A percentile compares a stretch with the other conserved stretches of the same genome.
phyloP scores from a whole-genome alignment of 306 rosid genomes.

The Lathyrus oleraceus region DNA sequence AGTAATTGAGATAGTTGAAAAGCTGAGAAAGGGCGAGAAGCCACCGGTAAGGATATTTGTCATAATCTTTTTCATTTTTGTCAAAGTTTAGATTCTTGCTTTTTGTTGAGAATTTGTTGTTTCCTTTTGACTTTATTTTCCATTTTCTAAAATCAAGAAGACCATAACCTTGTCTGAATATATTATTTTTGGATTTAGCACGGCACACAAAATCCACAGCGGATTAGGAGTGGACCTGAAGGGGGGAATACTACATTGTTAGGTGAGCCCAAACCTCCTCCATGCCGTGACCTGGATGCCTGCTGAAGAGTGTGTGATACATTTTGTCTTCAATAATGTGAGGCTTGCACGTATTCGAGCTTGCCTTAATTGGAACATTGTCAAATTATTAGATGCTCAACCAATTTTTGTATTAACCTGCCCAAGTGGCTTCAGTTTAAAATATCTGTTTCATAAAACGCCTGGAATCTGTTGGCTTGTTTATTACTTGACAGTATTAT shows the following conservation, averaged over 20 bases:
- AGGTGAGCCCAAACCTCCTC: slow-evolving; percentile 79
- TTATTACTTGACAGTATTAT: slow-evolving; percentile 27
- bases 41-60: slow-evolving; percentile 69
- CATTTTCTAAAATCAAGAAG: no score
- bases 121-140: no score
- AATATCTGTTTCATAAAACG: slow-evolving; percentile 31
- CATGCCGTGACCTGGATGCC: slow-evolving; percentile 91
- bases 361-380: slow-evolving; percentile 46
- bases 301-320: slow-evolving; percentile 50
- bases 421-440: slow-evolving; percentile 7
- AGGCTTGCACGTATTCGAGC: slow-evolving; percentile 54
- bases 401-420: slow-evolving; percentile 45
- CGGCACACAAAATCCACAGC: slow-evolving; percentile 84
- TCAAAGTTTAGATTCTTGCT: slow-evolving; percentile 11
- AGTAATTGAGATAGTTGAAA: slow-evolving; percentile 84
- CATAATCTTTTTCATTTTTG: neutral
- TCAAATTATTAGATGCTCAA: slow-evolving; percentile 41
- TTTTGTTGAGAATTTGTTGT: neutral
- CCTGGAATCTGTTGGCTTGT: slow-evolving; percentile 35
- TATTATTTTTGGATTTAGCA: slow-evolving; percentile 48
- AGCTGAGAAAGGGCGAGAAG: slow-evolving; percentile 81
- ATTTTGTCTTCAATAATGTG: slow-evolving; percentile 64
- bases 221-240: slow-evolving; percentile 86
- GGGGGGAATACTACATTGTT: slow-evolving; percentile 91
- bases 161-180: neutral